These are phyloP conservation scores for Linnemannia elongata DNA, from an alignment of 192 early-diverging fungal genomes.

Conservation along the genomic window DNA sequence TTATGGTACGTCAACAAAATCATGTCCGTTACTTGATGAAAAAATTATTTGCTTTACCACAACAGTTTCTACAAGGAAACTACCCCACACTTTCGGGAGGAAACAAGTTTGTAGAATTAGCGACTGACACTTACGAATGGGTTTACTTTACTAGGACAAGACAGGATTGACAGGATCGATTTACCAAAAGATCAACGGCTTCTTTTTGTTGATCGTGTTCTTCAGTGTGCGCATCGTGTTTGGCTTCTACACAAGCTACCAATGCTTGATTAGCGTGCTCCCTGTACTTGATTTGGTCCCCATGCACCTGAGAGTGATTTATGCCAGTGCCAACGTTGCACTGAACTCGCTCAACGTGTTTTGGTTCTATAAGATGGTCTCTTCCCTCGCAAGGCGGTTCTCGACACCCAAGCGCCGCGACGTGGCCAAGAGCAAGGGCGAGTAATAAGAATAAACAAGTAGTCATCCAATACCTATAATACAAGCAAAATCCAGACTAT, in stretches of 20 bases:
- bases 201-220: slow-evolving; percentile 81
- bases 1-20: slow-evolving; percentile 49
- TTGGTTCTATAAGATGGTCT: slow-evolving; percentile 72
- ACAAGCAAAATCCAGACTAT: background rate
- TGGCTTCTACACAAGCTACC: slow-evolving; percentile 81
- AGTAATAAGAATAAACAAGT: background rate
- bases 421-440: background rate
- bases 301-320: slow-evolving; percentile 60
- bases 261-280: slow-evolving; percentile 59
- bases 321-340: slow-evolving; percentile 68
- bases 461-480: background rate
- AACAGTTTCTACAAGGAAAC: too few species aligned
- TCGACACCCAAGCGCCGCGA: slow-evolving; percentile 15
- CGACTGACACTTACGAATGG: background rate
- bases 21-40: background rate
- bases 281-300: slow-evolving; percentile 54
- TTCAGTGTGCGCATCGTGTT: slow-evolving; percentile 82
- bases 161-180: slow-evolving; percentile 82
- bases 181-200: slow-evolving; percentile 87
- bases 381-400: slow-evolving; percentile 59
- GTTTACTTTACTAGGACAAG: slow-evolving; percentile 76
- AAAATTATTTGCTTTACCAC: background rate
- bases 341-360: slow-evolving; percentile 76
- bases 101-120: background rate
- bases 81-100: background rate